Percentiles rank a stretch among this genome's conserved stretches.
Conservation (phyloP, 2,329 filamentous ascomycete genomes). For the Epichloe brachyelytri region DNA sequence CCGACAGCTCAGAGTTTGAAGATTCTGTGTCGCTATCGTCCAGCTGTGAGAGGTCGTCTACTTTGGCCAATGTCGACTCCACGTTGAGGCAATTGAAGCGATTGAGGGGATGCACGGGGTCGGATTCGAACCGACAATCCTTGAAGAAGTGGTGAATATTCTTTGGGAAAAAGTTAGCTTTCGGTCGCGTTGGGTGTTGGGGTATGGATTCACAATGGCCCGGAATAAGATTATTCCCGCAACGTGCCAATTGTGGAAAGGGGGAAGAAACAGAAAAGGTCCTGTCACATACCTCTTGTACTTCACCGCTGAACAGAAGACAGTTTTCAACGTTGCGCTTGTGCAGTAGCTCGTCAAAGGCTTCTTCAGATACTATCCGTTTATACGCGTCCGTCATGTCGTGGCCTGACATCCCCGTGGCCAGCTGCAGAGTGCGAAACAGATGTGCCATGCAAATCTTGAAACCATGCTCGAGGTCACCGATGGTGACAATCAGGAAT, state of each 20-base stretch:
- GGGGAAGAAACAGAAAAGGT: not conserved
- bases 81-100: slow-evolving; percentile 5
- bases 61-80: not conserved
- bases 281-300: slow-evolving; percentile 4
- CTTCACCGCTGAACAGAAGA: slow-evolving; percentile 7
- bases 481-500: not conserved
- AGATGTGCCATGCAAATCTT: not conserved
- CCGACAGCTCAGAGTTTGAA: not conserved
- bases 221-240: slow-evolving; percentile 12
- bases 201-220: no score
- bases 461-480: not conserved
- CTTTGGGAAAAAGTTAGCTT: slow-evolving; percentile 13
- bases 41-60: not conserved
- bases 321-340: slow-evolving; percentile 1
- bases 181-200: not conserved
- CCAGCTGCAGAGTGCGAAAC: slow-evolving; percentile 1
- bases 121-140: slow-evolving; percentile 4
- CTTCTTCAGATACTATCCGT: not conserved
- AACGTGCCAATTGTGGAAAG: not conserved
- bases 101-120: slow-evolving; percentile 7
- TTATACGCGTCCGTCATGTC: not conserved
- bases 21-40: not conserved
- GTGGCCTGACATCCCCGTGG: not conserved
- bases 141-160: slow-evolving; percentile 11
- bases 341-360: slow-evolving; percentile 2